Percentiles rank a stretch among this genome's conserved stretches.
Conservation (phyloP, 352 stramenopile genomes). For the Blastocystis sp. region DNA sequence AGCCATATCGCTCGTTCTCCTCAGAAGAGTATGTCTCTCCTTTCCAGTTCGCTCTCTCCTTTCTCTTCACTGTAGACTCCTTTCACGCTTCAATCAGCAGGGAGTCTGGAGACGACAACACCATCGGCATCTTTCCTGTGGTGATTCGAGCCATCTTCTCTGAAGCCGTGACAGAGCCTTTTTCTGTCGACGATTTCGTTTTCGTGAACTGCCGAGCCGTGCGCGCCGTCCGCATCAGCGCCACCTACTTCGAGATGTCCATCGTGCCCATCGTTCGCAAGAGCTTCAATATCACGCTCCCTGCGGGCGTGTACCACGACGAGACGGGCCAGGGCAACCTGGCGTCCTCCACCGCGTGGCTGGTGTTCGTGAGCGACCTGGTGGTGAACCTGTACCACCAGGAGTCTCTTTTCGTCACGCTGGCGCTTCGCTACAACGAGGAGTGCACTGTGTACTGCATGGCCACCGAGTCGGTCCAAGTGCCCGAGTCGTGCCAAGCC, state of each 20-base stretch:
- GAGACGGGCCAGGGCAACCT: background rate
- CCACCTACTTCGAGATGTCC: conserved; percentile 16
- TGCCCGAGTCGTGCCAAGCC: background rate
- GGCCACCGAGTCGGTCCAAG: background rate
- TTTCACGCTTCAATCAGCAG: too few relatives aligned
- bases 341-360: background rate
- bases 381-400: background rate
- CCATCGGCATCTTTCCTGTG: too few relatives aligned
- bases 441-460: conserved; percentile 6
- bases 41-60: too few relatives aligned
- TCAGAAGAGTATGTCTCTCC: too few relatives aligned
- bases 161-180: too few relatives aligned
- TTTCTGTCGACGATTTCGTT: background rate
- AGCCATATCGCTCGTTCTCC: too few relatives aligned
- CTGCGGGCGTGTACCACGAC: conserved; percentile 9
- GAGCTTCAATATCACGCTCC: conserved; percentile 6
- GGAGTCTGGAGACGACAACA: too few relatives aligned
- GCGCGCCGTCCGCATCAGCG: background rate
- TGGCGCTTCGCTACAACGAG: conserved; percentile 15
- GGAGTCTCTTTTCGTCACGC: background rate
- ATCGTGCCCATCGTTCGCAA: background rate
- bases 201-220: conserved; percentile 50
- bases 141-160: too few relatives aligned
- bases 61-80: too few relatives aligned
- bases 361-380: background rate